A percentile compares a stretch with the other conserved stretches of the same genome.
phyloP scores from a whole-genome alignment of 1,139 yeast genomes.

The Nakaseomyces delphensis region DNA sequence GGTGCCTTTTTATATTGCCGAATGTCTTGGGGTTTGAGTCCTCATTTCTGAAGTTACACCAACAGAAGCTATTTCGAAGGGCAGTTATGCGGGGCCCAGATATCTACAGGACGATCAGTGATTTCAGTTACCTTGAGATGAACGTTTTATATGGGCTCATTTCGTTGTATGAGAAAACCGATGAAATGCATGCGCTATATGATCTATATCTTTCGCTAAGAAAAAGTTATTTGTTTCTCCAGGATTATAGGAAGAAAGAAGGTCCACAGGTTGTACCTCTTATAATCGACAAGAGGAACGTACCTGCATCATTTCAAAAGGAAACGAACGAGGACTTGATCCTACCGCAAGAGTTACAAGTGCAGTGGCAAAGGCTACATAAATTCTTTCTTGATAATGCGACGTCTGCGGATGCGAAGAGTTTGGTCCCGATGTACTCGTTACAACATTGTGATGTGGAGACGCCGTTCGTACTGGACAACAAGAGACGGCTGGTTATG shows the following conservation, averaged over 20 bases:
- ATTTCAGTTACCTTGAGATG: conserved; percentile 3
- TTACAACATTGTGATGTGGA: conserved; percentile 28
- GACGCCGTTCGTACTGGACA: conserved; percentile 16
- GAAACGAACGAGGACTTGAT: conserved; percentile 9
- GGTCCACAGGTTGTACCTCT: conserved; percentile 11
- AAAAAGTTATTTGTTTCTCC: background rate
- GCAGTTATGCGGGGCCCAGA: conserved; percentile 4
- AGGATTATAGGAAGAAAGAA: background rate
- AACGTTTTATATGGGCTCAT: background rate
- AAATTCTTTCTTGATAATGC: conserved; percentile 14
- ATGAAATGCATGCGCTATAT: conserved; percentile 2
- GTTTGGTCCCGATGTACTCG: conserved; percentile 16
- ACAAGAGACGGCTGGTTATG: conserved; percentile 13
- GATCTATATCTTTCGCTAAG: conserved; percentile 2
- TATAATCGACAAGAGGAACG: conserved; percentile 18
- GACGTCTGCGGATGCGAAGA: conserved; percentile 13
- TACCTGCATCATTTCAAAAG: conserved; percentile 17
- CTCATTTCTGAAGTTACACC: conserved; percentile 2
- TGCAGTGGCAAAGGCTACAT: conserved; percentile 25
- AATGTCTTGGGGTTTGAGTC: background rate
- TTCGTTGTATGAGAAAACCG: conserved; percentile 1
- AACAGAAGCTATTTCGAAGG: conserved; percentile 4
- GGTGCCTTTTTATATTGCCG: conserved; percentile 4
- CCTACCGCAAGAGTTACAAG: conserved; percentile 17
- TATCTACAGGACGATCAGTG: conserved; percentile 1